A percentile compares a stretch with the other conserved stretches of the same genome.
These are phyloP conservation scores for Penicillium brasilianum DNA, from an alignment of 2,329 filamentous ascomycete species.

Conservation along the genomic window DNA sequence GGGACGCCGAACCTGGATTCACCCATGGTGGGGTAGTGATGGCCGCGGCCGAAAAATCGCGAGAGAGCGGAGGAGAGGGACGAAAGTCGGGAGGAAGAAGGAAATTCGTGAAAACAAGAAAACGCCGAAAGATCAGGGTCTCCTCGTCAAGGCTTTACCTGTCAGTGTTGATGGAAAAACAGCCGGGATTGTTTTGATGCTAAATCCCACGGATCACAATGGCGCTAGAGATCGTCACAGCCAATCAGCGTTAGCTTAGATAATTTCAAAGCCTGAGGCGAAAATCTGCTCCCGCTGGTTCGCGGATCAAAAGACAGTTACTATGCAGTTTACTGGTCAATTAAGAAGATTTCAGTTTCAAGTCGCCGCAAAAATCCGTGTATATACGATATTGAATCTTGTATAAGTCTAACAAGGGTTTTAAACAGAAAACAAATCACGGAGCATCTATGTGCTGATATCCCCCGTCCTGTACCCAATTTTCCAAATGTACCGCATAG, in stretches of 20 bases:
- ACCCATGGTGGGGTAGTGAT: constrained; percentile 59
- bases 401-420: constrained; percentile 5
- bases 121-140: constrained; percentile 21
- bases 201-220: constrained; percentile 34
- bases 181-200: constrained; percentile 73
- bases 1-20: constrained; percentile 62
- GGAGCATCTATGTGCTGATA: constrained; percentile 16
- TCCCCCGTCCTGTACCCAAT: constrained; percentile 5
- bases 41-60: constrained; percentile 16
- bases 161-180: constrained; percentile 32
- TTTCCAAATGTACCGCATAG: background rate
- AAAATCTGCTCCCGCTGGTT: background rate
- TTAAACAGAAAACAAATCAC: constrained; percentile 6
- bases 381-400: constrained; percentile 6
- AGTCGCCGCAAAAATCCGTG: background rate
- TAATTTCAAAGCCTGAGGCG: constrained; percentile 31
- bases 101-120: constrained; percentile 6
- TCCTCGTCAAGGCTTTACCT: constrained; percentile 23
- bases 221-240: constrained; percentile 23
- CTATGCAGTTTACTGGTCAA: background rate
- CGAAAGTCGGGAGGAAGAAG: constrained; percentile 4
- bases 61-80: constrained; percentile 11
- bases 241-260: constrained; percentile 58
- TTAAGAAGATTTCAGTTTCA: background rate
- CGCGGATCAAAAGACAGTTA: background rate